A percentile compares a stretch with the other conserved stretches of the same genome.
These are phyloP conservation scores for Coniella vitis DNA, from an alignment of 2,329 filamentous ascomycete genomes.

Conservation along the genomic window DNA sequence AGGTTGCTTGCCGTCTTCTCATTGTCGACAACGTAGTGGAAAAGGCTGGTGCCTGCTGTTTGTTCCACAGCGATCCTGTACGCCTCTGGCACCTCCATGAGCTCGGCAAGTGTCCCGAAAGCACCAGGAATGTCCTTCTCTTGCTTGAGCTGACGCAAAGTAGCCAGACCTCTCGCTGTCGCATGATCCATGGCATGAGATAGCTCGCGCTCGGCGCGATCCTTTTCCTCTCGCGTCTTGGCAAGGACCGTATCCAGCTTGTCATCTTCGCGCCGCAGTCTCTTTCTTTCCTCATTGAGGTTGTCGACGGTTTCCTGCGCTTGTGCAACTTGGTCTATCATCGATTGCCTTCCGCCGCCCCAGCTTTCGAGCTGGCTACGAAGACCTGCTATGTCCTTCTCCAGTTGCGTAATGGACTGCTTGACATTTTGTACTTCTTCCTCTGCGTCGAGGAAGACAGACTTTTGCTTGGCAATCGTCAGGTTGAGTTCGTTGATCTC, in stretches of 20 bases:
- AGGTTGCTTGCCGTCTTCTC: conserved; percentile 80
- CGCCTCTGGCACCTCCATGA: conserved; percentile 78
- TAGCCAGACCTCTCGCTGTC: conserved; percentile 79
- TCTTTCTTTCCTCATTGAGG: conserved; percentile 79
- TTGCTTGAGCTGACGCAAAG: conserved; percentile 74
- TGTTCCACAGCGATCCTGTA: conserved; percentile 90
- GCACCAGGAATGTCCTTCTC: conserved; percentile 77
- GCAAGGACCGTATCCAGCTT: conserved; percentile 72
- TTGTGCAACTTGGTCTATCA: conserved; percentile 66
- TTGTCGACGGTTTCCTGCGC: conserved; percentile 74
- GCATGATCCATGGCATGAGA: conserved; percentile 84
- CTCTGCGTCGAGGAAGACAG: conserved; percentile 74
- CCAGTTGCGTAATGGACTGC: conserved; percentile 61
- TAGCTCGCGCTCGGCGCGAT: conserved; percentile 69
- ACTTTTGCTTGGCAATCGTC: conserved; percentile 72
- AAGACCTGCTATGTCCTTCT: conserved; percentile 64
- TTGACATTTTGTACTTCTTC: conserved; percentile 75
- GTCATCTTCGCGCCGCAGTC: conserved; percentile 82
- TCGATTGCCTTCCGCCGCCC: conserved; percentile 62
- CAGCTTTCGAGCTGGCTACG: conserved; percentile 72
- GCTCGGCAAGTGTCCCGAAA: conserved; percentile 86
- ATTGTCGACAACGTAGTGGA: conserved; percentile 93
- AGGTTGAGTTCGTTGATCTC: conserved; percentile 76
- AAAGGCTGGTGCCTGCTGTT: conserved; percentile 84
- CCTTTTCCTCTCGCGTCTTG: conserved; percentile 69